These are phyloP conservation scores for Micromonas pusilla DNA, from an alignment of 139 green algal genomes.

Conservation along the genomic window DNA sequence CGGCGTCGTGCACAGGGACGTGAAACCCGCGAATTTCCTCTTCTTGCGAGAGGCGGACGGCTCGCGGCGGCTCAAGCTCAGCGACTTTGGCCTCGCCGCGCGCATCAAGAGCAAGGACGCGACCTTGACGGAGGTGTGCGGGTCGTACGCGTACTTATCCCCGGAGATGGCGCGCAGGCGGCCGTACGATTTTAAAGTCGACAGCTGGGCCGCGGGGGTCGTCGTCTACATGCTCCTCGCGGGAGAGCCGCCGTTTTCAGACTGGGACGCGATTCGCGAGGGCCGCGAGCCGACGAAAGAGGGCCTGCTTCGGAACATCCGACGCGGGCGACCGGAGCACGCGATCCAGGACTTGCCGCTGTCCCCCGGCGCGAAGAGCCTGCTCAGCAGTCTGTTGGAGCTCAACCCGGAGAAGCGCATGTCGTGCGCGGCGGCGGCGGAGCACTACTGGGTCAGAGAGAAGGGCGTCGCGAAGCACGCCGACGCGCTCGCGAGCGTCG, in stretches of 20 bases:
- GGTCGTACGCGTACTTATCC: not conserved
- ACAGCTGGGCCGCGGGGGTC: slow-evolving; percentile 1
- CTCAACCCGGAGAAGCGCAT: slow-evolving; percentile 7
- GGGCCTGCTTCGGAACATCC: slow-evolving; percentile 1
- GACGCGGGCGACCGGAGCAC: not conserved
- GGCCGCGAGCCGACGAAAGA: not conserved
- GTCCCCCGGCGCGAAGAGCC: not conserved
- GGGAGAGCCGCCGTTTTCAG: not conserved
- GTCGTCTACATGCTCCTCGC: slow-evolving; percentile 5
- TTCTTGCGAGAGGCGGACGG: slow-evolving; percentile 4
- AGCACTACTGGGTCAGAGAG: slow-evolving; percentile 13
- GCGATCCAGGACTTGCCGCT: not conserved
- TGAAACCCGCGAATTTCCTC: slow-evolving; percentile 27
- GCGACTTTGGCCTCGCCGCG: slow-evolving; percentile 7
- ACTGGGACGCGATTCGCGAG: not conserved
- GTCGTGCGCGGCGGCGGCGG: not conserved
- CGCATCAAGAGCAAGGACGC: not conserved
- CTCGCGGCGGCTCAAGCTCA: slow-evolving; percentile 39
- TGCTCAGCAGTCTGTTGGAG: not conserved
- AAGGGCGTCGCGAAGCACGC: not conserved
- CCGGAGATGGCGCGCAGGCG: not conserved
- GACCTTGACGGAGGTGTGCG: not conserved
- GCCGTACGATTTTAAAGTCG: slow-evolving; percentile 4
- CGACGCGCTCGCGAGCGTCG: not conserved
- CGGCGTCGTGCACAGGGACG: slow-evolving; percentile 19